These are phyloP conservation scores for Amaranthus tricolor DNA, from an alignment of 179 eudicot genomes.

Conservation along the genomic window DNA sequence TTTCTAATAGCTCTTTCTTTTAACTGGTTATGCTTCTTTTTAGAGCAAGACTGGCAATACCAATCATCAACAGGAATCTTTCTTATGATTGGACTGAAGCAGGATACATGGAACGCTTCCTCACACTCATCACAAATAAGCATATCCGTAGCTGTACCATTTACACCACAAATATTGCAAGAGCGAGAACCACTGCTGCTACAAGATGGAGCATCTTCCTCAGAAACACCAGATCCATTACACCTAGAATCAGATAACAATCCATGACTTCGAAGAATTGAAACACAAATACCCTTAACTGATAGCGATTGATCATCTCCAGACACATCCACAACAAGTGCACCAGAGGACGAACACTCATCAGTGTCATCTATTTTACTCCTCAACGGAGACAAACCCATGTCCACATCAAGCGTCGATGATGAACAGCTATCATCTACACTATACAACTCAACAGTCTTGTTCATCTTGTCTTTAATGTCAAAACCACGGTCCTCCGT, in stretches of 20 bases:
- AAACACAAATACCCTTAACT: constrained; percentile 52
- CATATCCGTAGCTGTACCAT: constrained; percentile 50
- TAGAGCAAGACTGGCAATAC: constrained; percentile 75
- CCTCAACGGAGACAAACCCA: constrained; percentile 51
- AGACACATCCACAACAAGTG: constrained; percentile 36
- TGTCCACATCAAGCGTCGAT: constrained; percentile 58
- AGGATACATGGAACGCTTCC: constrained; percentile 73
- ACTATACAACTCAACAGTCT: constrained; percentile 35
- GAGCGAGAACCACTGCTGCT: constrained; percentile 35
- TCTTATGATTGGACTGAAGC: constrained; percentile 53
- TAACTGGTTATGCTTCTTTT: constrained; percentile 54
- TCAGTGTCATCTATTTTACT: constrained; percentile 62
- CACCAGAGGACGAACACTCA: constrained; percentile 88
- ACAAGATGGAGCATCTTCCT: constrained; percentile 31
- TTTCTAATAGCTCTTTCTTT: constrained; percentile 40
- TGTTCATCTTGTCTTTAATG: constrained; percentile 34
- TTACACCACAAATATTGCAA: constrained; percentile 59
- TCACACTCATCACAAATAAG: constrained; percentile 87
- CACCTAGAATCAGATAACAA: constrained; percentile 35
- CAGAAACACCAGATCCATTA: constrained; percentile 21
- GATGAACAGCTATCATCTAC: constrained; percentile 89
- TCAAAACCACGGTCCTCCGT: constrained; percentile 37
- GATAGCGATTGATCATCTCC: constrained; percentile 47
- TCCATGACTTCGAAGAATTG: constrained; percentile 59
- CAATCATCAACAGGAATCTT: constrained; percentile 69